Evolutionary conservation across 1,284 basidiomycete species (phyloP).

Genomic region (Ustilago trichophora): DNA sequence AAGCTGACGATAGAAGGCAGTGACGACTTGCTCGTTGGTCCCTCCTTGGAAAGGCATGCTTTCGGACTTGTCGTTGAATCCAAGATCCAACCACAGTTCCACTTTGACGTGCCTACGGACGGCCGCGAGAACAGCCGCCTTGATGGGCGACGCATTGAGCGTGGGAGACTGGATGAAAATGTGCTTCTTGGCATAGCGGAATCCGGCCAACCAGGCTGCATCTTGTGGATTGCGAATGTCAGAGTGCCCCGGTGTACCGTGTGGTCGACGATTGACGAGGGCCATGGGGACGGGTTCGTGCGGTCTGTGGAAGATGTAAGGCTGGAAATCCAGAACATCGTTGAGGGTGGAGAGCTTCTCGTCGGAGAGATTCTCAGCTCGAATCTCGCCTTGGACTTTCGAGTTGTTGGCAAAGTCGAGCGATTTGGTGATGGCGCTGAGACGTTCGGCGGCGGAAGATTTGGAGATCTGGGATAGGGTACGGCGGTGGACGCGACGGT

Average conservation of each 20-base stretch:
- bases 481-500: constrained; percentile 45
- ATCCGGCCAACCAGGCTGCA: constrained; percentile 78
- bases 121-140: constrained; percentile 75
- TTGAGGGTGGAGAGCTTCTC: constrained; percentile 30
- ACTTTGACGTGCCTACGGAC: constrained; percentile 75
- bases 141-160: constrained; percentile 77
- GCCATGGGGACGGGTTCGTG: constrained; percentile 75
- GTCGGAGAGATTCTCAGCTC: constrained; percentile 37
- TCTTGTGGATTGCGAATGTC: constrained; percentile 77
- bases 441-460: constrained; percentile 52
- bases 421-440: constrained; percentile 58
- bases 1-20: constrained; percentile 71
- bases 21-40: constrained; percentile 79
- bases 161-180: constrained; percentile 78
- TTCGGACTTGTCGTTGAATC: constrained; percentile 71
- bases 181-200: constrained; percentile 75
- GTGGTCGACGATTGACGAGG: constrained; percentile 76
- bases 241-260: constrained; percentile 72
- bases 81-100: constrained; percentile 67
- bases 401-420: constrained; percentile 65
- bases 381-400: constrained; percentile 62
- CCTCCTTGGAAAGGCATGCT: constrained; percentile 80
- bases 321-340: constrained; percentile 61
- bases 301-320: constrained; percentile 55
- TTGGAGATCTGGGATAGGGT: constrained; percentile 56